Percentiles rank a stretch among this genome's conserved stretches.
Conservation (phyloP, 2,329 filamentous ascomycete genomes). For the Microdochium nivale region DNA sequence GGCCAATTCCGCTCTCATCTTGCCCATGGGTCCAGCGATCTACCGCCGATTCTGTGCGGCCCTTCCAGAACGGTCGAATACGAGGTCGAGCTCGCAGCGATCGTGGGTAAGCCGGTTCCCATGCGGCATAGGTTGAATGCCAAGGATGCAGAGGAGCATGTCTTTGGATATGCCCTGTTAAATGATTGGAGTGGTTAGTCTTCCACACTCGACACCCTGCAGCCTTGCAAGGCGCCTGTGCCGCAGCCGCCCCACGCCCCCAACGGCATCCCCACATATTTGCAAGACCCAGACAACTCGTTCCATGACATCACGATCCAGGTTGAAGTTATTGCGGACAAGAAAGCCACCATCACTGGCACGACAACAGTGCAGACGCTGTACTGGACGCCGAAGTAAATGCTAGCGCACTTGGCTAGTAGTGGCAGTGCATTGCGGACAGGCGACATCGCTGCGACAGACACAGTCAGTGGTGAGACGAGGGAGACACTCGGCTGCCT, state of each 20-base stretch:
- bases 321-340: constrained; percentile 16
- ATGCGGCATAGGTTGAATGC: constrained; percentile 26
- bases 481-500: constrained; percentile 27
- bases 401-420: constrained; percentile 26
- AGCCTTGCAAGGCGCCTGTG: constrained; percentile 41
- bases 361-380: constrained; percentile 19
- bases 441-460: constrained; percentile 32
- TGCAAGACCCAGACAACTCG: constrained; percentile 20
- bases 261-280: constrained; percentile 20
- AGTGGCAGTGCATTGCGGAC: constrained; percentile 27
- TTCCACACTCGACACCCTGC: constrained; percentile 51
- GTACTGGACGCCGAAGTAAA: constrained; percentile 29
- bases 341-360: constrained; percentile 18
- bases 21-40: background rate
- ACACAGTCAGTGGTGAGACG: constrained; percentile 27
- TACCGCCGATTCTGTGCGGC: constrained; percentile 7
- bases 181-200: constrained; percentile 50
- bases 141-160: constrained; percentile 45
- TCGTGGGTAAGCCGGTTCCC: constrained; percentile 30
- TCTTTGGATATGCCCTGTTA: constrained; percentile 53
- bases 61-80: constrained; percentile 27
- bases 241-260: constrained; percentile 11
- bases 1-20: constrained; percentile 3
- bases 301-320: constrained; percentile 24
- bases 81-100: constrained; percentile 33